These are phyloP conservation scores for Hamamelis virginiana DNA, from an alignment of 164 flowering plant species.

Conservation along the genomic window DNA sequence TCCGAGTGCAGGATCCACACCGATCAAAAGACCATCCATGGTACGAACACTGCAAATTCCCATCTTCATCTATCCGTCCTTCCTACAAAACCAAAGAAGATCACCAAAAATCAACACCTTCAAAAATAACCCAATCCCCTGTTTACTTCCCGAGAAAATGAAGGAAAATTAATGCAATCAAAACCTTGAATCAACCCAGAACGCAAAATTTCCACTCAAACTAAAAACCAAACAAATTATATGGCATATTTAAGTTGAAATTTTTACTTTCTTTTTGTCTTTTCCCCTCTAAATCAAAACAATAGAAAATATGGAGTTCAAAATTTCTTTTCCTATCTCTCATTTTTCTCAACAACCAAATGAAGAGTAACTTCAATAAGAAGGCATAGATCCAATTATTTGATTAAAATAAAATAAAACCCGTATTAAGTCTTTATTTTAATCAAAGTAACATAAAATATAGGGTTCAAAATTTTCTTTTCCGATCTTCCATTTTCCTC, in stretches of 20 bases:
- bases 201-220: too few species aligned
- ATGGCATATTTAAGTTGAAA: too few species aligned
- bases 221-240: too few species aligned
- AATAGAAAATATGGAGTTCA: background rate
- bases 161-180: background rate
- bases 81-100: slow-evolving; percentile 44
- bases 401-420: too few species aligned
- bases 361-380: background rate
- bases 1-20: slow-evolving; percentile 72
- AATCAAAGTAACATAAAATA: too few species aligned
- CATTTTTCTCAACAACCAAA: background rate
- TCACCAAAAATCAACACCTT: slow-evolving; percentile 6
- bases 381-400: too few species aligned
- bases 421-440: too few species aligned
- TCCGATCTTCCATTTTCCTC: background rate
- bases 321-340: background rate
- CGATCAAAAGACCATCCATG: slow-evolving; percentile 93
- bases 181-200: too few species aligned
- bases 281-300: too few species aligned
- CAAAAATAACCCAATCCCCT: background rate
- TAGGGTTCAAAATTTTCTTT: background rate
- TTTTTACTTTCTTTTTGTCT: too few species aligned
- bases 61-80: slow-evolving; percentile 91
- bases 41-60: slow-evolving; percentile 89
- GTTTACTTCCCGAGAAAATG: background rate